Evolutionary conservation across 371 early-diverging fungal genomes (phyloP).

Genomic region (Syncephalastrum contaminatum): DNA sequence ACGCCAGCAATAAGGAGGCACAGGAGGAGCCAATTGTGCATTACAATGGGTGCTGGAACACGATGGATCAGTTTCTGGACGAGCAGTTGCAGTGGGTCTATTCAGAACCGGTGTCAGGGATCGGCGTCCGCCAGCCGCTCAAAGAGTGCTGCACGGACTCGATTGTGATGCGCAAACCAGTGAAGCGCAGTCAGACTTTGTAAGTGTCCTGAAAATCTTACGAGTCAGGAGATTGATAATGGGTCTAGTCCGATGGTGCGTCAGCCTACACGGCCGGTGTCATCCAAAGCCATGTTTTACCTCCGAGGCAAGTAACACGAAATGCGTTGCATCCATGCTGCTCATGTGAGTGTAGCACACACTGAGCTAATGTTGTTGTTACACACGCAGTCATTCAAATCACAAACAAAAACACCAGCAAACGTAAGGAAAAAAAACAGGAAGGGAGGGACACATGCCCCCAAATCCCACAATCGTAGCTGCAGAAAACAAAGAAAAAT

Average conservation of each 20-base stretch:
- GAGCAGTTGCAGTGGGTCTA: conserved; percentile 41
- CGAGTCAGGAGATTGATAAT: neutral
- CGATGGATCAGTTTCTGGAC: conserved; percentile 38
- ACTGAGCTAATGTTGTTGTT: no score
- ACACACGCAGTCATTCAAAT: conserved; percentile 33
- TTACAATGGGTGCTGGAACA: conserved; percentile 41
- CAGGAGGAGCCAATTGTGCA: conserved; percentile 33
- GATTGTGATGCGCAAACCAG: conserved; percentile 40
- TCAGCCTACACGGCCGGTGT: conserved; percentile 4
- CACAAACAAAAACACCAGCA: conserved; percentile 30
- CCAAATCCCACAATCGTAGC: no score
- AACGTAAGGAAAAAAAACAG: conserved; percentile 26
- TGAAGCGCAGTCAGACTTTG: conserved; percentile 18
- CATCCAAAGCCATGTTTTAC: conserved; percentile 39
- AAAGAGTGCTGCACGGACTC: conserved; percentile 24
- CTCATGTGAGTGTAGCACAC: no score
- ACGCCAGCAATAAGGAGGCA: neutral
- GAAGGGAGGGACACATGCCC: no score
- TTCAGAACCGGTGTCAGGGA: conserved; percentile 14
- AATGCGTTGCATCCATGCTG: no score
- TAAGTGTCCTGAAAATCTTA: conserved; percentile 12
- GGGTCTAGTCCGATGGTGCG: conserved; percentile 11
- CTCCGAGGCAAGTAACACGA: conserved; percentile 27
- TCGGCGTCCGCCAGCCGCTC: neutral
- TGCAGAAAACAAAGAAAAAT: no score